These are phyloP conservation scores for Stemphylium vesicarium DNA, from an alignment of 2,329 filamentous ascomycete species.

Conservation along the genomic window DNA sequence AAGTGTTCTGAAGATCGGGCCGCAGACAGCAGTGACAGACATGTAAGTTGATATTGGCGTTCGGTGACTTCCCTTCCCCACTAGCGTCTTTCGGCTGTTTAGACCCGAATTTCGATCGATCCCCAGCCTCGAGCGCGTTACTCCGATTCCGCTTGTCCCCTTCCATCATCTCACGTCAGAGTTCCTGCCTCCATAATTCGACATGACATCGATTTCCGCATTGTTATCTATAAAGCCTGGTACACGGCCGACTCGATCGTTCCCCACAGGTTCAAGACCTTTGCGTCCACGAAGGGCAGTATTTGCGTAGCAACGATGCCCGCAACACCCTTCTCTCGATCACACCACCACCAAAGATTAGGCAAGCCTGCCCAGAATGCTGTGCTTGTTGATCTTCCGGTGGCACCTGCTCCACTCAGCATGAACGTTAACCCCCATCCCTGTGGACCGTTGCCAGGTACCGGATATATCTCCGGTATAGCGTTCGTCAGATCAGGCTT, in stretches of 20 bases:
- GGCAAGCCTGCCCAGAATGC: not conserved
- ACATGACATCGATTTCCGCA: not conserved
- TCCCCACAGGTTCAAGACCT: not conserved
- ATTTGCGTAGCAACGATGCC: not conserved
- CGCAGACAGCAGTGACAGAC: not conserved
- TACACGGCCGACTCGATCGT: not conserved
- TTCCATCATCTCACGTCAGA: not conserved
- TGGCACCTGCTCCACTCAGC: not conserved
- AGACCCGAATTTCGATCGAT: not conserved
- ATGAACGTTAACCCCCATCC: constrained; percentile 3
- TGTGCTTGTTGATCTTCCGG: not conserved
- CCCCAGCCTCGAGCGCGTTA: not conserved
- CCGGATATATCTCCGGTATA: constrained; percentile 1
- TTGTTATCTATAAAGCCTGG: not conserved
- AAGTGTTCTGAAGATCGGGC: not conserved
- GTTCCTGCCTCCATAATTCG: not conserved
- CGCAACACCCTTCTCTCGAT: not conserved
- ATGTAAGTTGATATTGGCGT: constrained; percentile 3
- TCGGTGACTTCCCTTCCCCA: not conserved
- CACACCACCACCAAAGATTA: not conserved
- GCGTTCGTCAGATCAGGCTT: constrained; percentile 1
- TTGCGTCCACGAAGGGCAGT: not conserved
- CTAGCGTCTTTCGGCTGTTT: constrained; percentile 1
- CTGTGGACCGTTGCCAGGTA: not conserved
- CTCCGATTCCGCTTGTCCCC: not conserved